A percentile compares a stretch with the other conserved stretches of the same genome.
phyloP scores from a whole-genome alignment of 2,329 filamentous ascomycete species.

The Fusarium verticillioides region DNA sequence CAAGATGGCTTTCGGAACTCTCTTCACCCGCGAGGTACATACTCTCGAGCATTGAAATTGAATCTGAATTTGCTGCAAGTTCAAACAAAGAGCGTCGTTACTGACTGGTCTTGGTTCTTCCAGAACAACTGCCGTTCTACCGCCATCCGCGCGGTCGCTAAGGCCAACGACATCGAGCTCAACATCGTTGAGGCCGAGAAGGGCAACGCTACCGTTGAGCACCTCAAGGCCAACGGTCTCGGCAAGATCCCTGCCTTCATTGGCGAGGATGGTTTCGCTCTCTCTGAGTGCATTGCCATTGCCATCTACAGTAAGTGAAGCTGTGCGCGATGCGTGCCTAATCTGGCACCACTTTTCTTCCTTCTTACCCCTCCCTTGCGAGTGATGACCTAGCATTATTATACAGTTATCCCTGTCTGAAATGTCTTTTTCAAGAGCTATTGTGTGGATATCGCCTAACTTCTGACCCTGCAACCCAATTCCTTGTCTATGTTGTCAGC shows the following conservation, averaged over 20 bases:
- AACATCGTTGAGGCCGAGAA: constrained; percentile 81
- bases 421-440: constrained; percentile 57
- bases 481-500: constrained; percentile 44
- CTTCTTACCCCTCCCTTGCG: constrained; percentile 32
- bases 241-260: constrained; percentile 94
- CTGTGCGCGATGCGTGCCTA: constrained; percentile 2
- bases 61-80: constrained; percentile 21
- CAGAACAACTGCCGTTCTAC: constrained; percentile 92
- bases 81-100: constrained; percentile 46
- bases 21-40: constrained; percentile 85
- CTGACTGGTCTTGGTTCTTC: constrained; percentile 46
- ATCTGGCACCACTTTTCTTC: constrained; percentile 46
- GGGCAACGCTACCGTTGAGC: constrained; percentile 75
- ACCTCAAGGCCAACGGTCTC: constrained; percentile 86
- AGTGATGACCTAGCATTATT: constrained; percentile 80
- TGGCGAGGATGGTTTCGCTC: constrained; percentile 88
- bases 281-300: constrained; percentile 93
- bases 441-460: constrained; percentile 92
- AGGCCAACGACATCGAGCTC: constrained; percentile 95
- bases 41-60: constrained; percentile 33
- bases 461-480: constrained; percentile 69
- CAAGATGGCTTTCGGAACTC: constrained; percentile 97
- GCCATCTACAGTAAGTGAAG: constrained; percentile 91
- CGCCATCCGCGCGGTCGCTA: constrained; percentile 90
- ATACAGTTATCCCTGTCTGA: constrained; percentile 99